A percentile compares a stretch with the other conserved stretches of the same genome.
Evolutionary conservation across 495 filamentous ascomycete species (phyloP).

Genomic region (Aspergillus olivimuriae): DNA sequence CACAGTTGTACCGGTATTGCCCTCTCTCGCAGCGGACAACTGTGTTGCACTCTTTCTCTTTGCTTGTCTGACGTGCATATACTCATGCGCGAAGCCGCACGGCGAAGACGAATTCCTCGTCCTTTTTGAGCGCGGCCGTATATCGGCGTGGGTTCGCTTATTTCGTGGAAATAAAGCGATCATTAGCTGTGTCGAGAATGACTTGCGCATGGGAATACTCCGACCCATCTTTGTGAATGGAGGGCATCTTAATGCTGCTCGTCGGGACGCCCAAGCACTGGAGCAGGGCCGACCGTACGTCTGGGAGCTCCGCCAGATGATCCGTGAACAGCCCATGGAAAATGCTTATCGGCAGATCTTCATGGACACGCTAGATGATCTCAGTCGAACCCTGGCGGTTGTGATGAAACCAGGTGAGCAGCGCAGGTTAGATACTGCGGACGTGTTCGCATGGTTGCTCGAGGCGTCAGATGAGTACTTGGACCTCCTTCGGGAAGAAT

Average conservation of each 20-base stretch:
- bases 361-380: background rate
- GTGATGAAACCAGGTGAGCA: slow-evolving; percentile 6
- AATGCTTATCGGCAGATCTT: background rate
- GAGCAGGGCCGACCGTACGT: background rate
- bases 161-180: slow-evolving; percentile 22
- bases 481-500: slow-evolving; percentile 10
- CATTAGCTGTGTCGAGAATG: background rate
- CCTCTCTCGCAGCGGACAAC: slow-evolving; percentile 20
- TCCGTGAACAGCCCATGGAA: background rate
- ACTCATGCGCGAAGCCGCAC: slow-evolving; percentile 15
- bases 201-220: background rate
- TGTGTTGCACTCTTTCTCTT: slow-evolving; percentile 32
- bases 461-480: slow-evolving; percentile 20
- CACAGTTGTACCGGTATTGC: slow-evolving; percentile 18
- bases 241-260: background rate
- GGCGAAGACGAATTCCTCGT: slow-evolving; percentile 24
- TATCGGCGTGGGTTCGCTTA: slow-evolving; percentile 35
- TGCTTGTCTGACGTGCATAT: slow-evolving; percentile 24
- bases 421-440: slow-evolving; percentile 12
- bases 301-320: background rate
- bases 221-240: background rate
- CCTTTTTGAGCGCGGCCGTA: slow-evolving; percentile 21
- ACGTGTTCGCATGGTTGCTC: slow-evolving; percentile 21
- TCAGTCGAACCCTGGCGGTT: slow-evolving; percentile 1
- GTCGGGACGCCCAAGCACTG: background rate